Evolutionary conservation across 177 flowering plant species (phyloP), one percentile per base, ranked within the genome.

Genomic region (Tripterygium wilfordii): DNA sequence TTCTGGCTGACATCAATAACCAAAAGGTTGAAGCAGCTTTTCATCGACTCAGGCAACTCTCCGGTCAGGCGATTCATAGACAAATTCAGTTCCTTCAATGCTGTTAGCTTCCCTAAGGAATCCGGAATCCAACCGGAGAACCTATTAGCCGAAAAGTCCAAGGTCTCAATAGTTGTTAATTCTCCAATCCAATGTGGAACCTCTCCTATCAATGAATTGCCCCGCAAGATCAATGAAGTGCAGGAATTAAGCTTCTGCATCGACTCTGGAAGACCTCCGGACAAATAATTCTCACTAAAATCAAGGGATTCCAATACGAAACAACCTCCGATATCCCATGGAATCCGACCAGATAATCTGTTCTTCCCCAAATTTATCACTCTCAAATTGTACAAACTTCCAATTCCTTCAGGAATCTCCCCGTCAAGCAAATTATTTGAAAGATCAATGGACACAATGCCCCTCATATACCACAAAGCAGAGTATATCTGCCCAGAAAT

Each of bases 141-240:
- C 2, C 35, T 46, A 42, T 70, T 74, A 8, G 45, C 56, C 16
- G 78, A 74, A 45, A 74, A 61, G 65, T 74, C 79, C 54, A 74
- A 57, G 31, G 29, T 56, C 56, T 75, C 75, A 4, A 92, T 76
- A 56, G 60, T 68, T 29, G 45, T 62, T 70, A 92, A 43, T 16
- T 72, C 81, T 37, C 89, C 88, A 70, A 89, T 75, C 96, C 96
- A 89, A n/a, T 52, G 58, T 1, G 89, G 97, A 45, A 89, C 16
- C 17, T 65, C 74, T 16, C 96, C 97, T 0, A 51, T 25, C 3
- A 94, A 58, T 2, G 49, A 63, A 70, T 94, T 94, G n/a, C 72
- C 76, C 7, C 45, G 48, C 21, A 86, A 61, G 42, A 60, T 67
- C 9, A 89, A 49, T 32, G 50, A 69, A 64, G 26, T 71, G 53